Evolutionary conservation across 352 stramenopile genomes (phyloP).

Genomic region (Phytopythium litorale): DNA sequence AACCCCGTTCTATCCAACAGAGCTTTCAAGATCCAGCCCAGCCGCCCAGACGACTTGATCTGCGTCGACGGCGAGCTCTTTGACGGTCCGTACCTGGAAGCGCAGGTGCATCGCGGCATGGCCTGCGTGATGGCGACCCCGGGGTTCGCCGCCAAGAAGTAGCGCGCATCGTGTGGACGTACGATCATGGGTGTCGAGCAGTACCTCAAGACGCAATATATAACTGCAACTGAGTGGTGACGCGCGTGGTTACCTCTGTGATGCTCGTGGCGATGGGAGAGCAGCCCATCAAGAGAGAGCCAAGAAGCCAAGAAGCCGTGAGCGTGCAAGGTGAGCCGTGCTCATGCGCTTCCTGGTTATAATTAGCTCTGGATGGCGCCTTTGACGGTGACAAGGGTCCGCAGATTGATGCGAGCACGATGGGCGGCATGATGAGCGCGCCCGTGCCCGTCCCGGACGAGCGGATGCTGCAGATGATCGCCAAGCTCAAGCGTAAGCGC

Average conservation of each 20-base stretch:
- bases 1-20: constrained; percentile 10
- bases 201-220: not conserved
- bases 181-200: not conserved
- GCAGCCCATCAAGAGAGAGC: not conserved
- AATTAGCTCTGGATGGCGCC: constrained; percentile 12
- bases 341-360: constrained; percentile 6
- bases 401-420: constrained; percentile 7
- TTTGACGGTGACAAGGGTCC: not conserved
- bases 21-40: constrained; percentile 46
- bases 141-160: not conserved
- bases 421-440: constrained; percentile 45
- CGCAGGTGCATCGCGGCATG: constrained; percentile 56
- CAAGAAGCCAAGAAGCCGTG: not conserved
- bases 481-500: constrained; percentile 50
- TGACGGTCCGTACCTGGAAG: constrained; percentile 37
- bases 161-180: not conserved
- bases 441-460: constrained; percentile 54
- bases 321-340: not conserved
- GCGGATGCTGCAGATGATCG: constrained; percentile 69
- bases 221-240: not conserved
- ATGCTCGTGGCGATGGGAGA: not conserved
- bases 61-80: constrained; percentile 64
- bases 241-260: not conserved
- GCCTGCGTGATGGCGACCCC: constrained; percentile 43
- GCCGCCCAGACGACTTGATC: constrained; percentile 35